Conservation (phyloP, 176 grass and related monocot genomes). For the Ananas comosus region DNA sequence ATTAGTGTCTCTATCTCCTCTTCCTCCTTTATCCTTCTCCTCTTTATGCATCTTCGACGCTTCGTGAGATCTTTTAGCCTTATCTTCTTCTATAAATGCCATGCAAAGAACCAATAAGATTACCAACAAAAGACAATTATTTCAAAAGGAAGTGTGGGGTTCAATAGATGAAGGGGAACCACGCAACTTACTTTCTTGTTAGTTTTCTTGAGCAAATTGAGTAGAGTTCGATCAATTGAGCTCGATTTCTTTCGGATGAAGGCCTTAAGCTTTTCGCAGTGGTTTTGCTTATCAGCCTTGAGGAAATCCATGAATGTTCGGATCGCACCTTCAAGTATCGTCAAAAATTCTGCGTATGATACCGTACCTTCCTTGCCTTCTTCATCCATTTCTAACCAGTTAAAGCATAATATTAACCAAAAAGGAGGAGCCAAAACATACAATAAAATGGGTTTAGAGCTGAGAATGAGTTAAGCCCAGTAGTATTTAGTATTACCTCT, state of each 20-base stretch:
- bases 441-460: neutral
- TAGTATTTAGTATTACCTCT: conserved; percentile 26
- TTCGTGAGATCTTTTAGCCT: conserved; percentile 58
- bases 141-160: neutral
- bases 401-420: neutral
- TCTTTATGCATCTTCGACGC: conserved; percentile 45
- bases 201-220: conserved; percentile 40
- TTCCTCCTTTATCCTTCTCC: conserved; percentile 45
- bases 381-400: conserved; percentile 28
- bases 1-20: conserved; percentile 65
- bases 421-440: neutral
- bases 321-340: conserved; percentile 59
- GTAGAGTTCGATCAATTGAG: conserved; percentile 23
- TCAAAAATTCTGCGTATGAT: conserved; percentile 63
- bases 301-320: conserved; percentile 86
- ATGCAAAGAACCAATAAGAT: neutral
- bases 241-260: conserved; percentile 37
- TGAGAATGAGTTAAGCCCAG: neutral
- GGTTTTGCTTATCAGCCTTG: conserved; percentile 52
- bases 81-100: conserved; percentile 47
- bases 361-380: conserved; percentile 73
- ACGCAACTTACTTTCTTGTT: conserved; percentile 40
- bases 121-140: neutral
- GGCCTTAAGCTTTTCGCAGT: conserved; percentile 55
- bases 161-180: neutral